Evolutionary conservation across 768 basidiomycete species (phyloP).

Genomic region (Boletus fagicola): DNA sequence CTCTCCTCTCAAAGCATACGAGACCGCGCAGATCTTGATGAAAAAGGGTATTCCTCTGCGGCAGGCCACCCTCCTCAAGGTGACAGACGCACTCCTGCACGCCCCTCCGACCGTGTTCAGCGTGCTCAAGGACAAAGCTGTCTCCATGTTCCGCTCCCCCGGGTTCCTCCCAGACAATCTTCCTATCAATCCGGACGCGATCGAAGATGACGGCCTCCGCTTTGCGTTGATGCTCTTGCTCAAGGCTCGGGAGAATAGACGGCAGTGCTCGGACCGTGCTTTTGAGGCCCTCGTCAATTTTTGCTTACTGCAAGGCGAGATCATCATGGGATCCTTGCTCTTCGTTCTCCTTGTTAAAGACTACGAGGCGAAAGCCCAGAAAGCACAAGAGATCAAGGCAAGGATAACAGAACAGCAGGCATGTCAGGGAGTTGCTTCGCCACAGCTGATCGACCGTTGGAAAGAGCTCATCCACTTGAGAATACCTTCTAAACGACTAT

Average conservation of each 20-base stretch:
- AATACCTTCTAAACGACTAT: conserved; percentile 30
- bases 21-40: conserved; percentile 53
- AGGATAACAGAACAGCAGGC: conserved; percentile 20
- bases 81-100: conserved; percentile 25
- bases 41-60: conserved; percentile 50
- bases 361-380: conserved; percentile 45
- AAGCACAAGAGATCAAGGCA: conserved; percentile 27
- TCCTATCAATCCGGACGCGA: conserved; percentile 35
- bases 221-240: conserved; percentile 54
- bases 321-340: conserved; percentile 70
- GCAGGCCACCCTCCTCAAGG: conserved; percentile 46
- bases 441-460: conserved; percentile 20
- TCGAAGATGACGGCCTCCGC: conserved; percentile 41
- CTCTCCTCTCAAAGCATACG: conserved; percentile 45
- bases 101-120: conserved; percentile 26
- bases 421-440: conserved; percentile 10
- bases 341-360: conserved; percentile 67
- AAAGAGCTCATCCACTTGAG: conserved; percentile 13
- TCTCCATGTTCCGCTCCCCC: conserved; percentile 18
- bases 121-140: conserved; percentile 19
- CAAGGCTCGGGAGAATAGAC: conserved; percentile 52
- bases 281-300: conserved; percentile 59
- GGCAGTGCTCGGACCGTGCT: conserved; percentile 56
- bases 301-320: conserved; percentile 74
- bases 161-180: conserved; percentile 20